Conservation (phyloP, 495 filamentous ascomycete species). For the Penicillium pancosmium region DNA sequence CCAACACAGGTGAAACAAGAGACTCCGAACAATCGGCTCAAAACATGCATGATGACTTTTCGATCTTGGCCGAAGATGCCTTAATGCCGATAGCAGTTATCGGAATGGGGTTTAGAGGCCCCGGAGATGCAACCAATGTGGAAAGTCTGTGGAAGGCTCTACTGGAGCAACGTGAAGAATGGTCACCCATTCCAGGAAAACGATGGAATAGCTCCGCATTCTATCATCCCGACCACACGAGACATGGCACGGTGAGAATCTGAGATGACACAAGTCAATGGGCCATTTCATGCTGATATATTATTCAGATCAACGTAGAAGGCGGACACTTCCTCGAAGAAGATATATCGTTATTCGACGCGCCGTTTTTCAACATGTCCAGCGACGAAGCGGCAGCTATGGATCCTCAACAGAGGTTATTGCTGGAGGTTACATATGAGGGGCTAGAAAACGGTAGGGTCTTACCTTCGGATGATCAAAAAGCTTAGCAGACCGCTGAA, state of each 20-base stretch:
- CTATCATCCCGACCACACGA: constrained; percentile 54
- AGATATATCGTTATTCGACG: constrained; percentile 59
- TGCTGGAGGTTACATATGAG: constrained; percentile 65
- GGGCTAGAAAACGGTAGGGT: constrained; percentile 50
- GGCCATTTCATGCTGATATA: neutral
- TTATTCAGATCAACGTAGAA: constrained; percentile 28
- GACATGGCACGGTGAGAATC: constrained; percentile 26
- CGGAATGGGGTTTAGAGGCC: constrained; percentile 63
- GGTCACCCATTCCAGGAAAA: constrained; percentile 49
- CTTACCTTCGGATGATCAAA: neutral
- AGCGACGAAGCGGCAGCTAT: constrained; percentile 55
- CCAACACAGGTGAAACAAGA: neutral
- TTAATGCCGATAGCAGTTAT: constrained; percentile 62
- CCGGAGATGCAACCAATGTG: constrained; percentile 53
- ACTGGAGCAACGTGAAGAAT: constrained; percentile 48
- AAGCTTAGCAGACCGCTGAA: neutral
- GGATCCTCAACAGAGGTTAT: constrained; percentile 53
- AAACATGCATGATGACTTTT: constrained; percentile 6
- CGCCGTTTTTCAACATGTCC: constrained; percentile 59
- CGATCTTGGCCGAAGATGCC: constrained; percentile 12
- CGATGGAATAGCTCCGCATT: constrained; percentile 57
- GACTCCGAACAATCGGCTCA: neutral
- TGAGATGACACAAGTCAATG: too few relatives aligned
- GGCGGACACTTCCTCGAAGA: constrained; percentile 53
- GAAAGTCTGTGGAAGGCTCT: constrained; percentile 61